phyloP scores from a whole-genome alignment of 1,284 basidiomycete species.

The Sanghuangporus sanghuang region DNA sequence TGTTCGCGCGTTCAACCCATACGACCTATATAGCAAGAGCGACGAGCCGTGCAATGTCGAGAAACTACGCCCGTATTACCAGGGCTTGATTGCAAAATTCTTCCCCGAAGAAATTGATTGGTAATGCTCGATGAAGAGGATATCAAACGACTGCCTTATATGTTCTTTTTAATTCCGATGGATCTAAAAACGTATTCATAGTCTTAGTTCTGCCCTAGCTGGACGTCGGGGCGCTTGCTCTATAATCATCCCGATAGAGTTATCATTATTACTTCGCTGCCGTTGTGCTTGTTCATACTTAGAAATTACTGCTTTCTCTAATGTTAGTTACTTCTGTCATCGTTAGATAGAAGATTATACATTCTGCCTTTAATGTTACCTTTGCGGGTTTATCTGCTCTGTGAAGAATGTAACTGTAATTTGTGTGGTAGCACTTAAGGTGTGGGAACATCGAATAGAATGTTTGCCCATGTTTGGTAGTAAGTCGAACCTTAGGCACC shows the following conservation, averaged over 20 bases:
- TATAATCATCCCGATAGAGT: not conserved
- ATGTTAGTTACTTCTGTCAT: not conserved
- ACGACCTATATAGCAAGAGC: slow-evolving; percentile 88
- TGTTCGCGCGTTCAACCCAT: slow-evolving; percentile 80
- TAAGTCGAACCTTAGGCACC: too few species aligned
- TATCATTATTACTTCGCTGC: not conserved
- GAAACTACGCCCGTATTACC: slow-evolving; percentile 77
- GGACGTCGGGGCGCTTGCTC: not conserved
- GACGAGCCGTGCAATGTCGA: slow-evolving; percentile 63
- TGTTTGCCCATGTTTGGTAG: too few species aligned
- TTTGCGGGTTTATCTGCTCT: not conserved
- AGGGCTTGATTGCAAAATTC: slow-evolving; percentile 76
- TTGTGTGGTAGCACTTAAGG: too few species aligned
- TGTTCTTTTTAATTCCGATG: not conserved
- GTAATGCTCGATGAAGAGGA: slow-evolving; percentile 33
- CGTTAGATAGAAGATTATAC: not conserved
- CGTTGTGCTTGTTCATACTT: not conserved
- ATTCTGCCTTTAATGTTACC: not conserved
- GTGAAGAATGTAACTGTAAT: not conserved
- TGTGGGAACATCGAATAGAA: too few species aligned
- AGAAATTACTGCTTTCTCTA: not conserved
- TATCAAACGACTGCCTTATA: not conserved
- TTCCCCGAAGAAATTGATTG: slow-evolving; percentile 78
- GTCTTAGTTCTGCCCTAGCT: not conserved
- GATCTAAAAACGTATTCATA: not conserved